Conservation (phyloP, 1,139 yeast genomes). For the Meyerozyma carpophila region DNA sequence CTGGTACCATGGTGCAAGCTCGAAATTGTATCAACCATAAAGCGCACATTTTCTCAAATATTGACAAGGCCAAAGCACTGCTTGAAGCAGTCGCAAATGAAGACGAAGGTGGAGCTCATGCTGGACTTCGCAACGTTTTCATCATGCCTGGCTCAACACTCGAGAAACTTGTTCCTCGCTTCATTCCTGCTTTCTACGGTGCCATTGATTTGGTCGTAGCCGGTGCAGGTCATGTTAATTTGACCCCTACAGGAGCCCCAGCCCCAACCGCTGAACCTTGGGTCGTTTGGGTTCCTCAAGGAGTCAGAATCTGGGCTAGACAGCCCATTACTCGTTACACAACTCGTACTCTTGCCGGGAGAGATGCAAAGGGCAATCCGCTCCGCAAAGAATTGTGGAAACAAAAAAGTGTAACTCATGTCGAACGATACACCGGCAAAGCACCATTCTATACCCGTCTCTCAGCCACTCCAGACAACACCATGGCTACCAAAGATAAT, state of each 20-base stretch:
- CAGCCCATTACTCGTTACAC: slow-evolving; percentile 33
- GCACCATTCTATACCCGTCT: slow-evolving; percentile 23
- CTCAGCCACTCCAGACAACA: slow-evolving; percentile 9
- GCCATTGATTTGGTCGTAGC: slow-evolving; percentile 62
- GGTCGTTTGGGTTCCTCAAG: slow-evolving; percentile 28
- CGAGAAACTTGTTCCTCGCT: slow-evolving; percentile 33
- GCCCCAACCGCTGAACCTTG: slow-evolving; percentile 21
- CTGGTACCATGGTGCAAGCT: slow-evolving; percentile 37
- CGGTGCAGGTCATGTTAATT: slow-evolving; percentile 61
- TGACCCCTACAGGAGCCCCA: slow-evolving; percentile 57
- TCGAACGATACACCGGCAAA: slow-evolving; percentile 20
- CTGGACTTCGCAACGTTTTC: slow-evolving; percentile 18
- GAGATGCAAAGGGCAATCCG: slow-evolving; percentile 32
- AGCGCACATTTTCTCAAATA: slow-evolving; percentile 18
- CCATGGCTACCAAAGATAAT: neutral
- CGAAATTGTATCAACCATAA: slow-evolving; percentile 33
- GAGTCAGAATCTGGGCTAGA: slow-evolving; percentile 26
- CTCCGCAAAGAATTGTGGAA: slow-evolving; percentile 23
- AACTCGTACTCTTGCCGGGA: slow-evolving; percentile 29
- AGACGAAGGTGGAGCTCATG: slow-evolving; percentile 14
- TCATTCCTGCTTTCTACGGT: slow-evolving; percentile 67
- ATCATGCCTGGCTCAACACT: slow-evolving; percentile 26
- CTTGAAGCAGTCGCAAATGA: slow-evolving; percentile 10
- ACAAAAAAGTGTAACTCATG: slow-evolving; percentile 20
- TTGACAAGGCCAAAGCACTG: slow-evolving; percentile 23